Conservation (phyloP, 352 stramenopile genomes). For the Phytopythium helicoides region DNA sequence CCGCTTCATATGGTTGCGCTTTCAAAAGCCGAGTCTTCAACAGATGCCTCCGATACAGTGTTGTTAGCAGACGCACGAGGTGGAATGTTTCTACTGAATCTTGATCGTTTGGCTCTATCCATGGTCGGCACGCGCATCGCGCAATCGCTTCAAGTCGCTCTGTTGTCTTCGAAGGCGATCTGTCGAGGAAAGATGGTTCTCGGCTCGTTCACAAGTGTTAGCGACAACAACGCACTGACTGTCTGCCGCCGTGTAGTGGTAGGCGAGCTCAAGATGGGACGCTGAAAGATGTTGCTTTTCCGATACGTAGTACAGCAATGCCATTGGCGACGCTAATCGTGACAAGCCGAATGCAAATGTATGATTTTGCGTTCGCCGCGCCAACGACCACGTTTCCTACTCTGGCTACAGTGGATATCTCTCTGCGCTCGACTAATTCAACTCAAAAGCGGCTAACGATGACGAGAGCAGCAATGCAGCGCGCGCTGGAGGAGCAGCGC, state of each 20-base stretch:
- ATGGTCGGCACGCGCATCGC: slow-evolving; percentile 13
- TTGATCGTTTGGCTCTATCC: slow-evolving; percentile 7
- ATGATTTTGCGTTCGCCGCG: no score
- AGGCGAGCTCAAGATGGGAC: slow-evolving; percentile 1
- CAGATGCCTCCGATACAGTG: slow-evolving; percentile 7
- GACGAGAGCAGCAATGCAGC: not conserved
- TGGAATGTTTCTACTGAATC: slow-evolving; percentile 24
- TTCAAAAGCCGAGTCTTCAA: slow-evolving; percentile 1
- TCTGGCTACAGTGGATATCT: no score
- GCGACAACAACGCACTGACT: not conserved
- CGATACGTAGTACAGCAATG: no score
- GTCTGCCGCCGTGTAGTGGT: not conserved
- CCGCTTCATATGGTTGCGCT: slow-evolving; percentile 4
- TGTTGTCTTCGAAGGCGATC: not conserved
- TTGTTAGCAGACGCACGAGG: slow-evolving; percentile 22
- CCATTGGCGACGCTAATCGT: no score
- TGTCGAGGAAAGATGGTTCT: slow-evolving; percentile 1
- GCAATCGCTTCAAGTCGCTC: slow-evolving; percentile 8
- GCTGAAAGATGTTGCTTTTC: no score
- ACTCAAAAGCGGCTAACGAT: not conserved
- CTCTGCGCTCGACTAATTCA: not conserved
- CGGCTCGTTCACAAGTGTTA: not conserved
- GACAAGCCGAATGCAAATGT: no score
- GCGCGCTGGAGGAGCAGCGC: not conserved
- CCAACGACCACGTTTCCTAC: no score